Evolutionary conservation across 164 flowering plant species (phyloP), one percentile per base, ranked within the genome.

Genomic region (Amborella trichopoda): DNA sequence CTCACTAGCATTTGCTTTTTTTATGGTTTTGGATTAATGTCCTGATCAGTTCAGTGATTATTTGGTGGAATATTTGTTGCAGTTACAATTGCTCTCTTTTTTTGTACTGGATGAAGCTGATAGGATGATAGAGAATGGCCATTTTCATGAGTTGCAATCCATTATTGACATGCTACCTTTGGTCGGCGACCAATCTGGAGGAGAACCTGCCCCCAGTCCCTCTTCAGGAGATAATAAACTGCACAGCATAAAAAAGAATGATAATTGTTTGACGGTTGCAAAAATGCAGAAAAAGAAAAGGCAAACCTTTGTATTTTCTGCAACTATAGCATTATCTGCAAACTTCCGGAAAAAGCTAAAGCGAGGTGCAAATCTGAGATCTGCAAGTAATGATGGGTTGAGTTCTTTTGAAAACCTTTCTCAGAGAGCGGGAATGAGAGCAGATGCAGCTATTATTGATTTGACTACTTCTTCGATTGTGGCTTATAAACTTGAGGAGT

Each of bases 21-120:
- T n/a, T n/a, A n/a, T n/a, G n/a, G n/a, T n/a, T n/a, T n/a, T n/a
- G n/a, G n/a, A n/a, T n/a, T n/a, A n/a, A n/a, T n/a, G n/a, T n/a
- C n/a, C n/a, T n/a, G n/a, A n/a, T n/a, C n/a, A n/a, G n/a, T n/a
- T n/a, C n/a, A n/a, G n/a, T 6, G n/a, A 16, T 37, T 13, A 13
- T 37, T 37, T 37, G 47, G 43, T 55, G 13, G 32, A n/a, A n/a
- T n/a, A n/a, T 61, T 25, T 36, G 52, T 48, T 73, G 68, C 90
- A 89, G 97, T 52, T 89, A 43, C 80, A 80, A 37, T 74, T 83
- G 8, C 56, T 89, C 54, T 89, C 97, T 25, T 89, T 89, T 63
- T 89, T 85, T 69, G 95, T 89, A 54, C 66, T 89, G 65, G 97
- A 89, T 54, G 95, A 89, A 72, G 97, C 97, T 55, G 97, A 89